Base-by-base conservation (phyloP, 179 eudicot species). In the Spergularia azorica region DNA sequence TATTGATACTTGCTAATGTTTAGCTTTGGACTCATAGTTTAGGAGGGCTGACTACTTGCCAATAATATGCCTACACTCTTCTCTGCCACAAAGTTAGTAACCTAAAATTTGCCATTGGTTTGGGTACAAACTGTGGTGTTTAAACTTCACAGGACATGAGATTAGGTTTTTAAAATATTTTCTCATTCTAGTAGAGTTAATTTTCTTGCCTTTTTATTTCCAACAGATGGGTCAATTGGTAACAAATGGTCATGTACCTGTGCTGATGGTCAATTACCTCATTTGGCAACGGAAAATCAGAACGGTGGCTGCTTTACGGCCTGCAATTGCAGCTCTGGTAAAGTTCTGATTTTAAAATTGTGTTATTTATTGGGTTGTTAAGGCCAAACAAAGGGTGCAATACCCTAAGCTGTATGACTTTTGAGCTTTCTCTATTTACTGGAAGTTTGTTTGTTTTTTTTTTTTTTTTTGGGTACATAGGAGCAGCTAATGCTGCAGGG, bases 291-390 rank as follows among this genome's bases (percentile, higher is more conserved):
- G 20, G 72, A 79, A 61, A 81, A 70, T 71, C 85, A 73, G 67
- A 82, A 75, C 56, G 74, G 21, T 66, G 83, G 74, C 79, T 94
- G 98, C 87, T 94, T 94, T 76, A 84, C 89, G 1, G 80, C 87
- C 69, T 94, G 98, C 87, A 79, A 86, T 76, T 94, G 98, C 88
- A 80, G 83, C 75, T 88, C 92, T 59, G 98, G 98, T 94, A 90
- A 78, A 41, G 62, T 56, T 65, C 66, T 55, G 48, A 20, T 48
- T 55, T 51, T 65, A 66, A 9, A 21, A 14, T 52, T 16, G 11
- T 52, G 20, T 20, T 11, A 6, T 4, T 51, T 50, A 50, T 20
- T 20, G 16, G 68, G 46, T 36, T 64, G 26, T 38, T 61, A 26
- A 61, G 3, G 3, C 15, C 0, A 50, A 17, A 36, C 5, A 2